Base-by-base conservation (phyloP, 2,329 filamentous ascomycete genomes). In the Didymella pinodella region DNA sequence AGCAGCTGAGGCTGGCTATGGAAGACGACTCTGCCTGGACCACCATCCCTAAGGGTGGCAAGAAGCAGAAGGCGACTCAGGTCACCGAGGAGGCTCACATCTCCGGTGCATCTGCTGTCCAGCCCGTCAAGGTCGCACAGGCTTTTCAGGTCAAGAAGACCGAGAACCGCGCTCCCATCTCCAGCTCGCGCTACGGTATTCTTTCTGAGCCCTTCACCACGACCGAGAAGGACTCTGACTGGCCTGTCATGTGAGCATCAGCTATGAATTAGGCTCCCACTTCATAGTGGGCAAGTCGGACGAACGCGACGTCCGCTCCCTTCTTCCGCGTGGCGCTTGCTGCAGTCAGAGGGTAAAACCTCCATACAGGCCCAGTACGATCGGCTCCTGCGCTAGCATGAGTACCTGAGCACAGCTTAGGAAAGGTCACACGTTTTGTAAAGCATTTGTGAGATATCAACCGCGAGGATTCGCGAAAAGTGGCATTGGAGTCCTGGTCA, bases 21-120 rank as follows among this genome's bases (percentile, higher is more conserved):
- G 76, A 78, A 80, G 68, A 70, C 10, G 82, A 85, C 45, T 82
- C 82, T 55, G 83, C 83, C 51, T 89, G 86, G 87, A 87, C 83
- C 63, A 85, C 85, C 10, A 86, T 88, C 25, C 79, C 83, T 31
- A 85, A 79, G 65, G 77, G 75, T 38, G 78, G 79, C 70, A 88
- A 87, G 79, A 78, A 80, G 63, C 82, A 84, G 73, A 82, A 82
- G 73, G 77, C 78, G 20, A 79, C 81, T 48, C 81, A 65, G 49
- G 49, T 76, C 29, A 73, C 75, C 60, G 82, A 80, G 48, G 83
- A 84, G 58, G 66, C 66, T 44, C 67, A 62, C 48, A 66, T 68
- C 11, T 56, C 69, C 28, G 65, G 62, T 11, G 54, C 48, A 31
- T 49, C 63, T 11, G 54, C 67, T 6, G 64, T 63, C 26, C 69